Conservation (phyloP, 2,329 filamentous ascomycete genomes). For the Raffaelea albimanens region DNA sequence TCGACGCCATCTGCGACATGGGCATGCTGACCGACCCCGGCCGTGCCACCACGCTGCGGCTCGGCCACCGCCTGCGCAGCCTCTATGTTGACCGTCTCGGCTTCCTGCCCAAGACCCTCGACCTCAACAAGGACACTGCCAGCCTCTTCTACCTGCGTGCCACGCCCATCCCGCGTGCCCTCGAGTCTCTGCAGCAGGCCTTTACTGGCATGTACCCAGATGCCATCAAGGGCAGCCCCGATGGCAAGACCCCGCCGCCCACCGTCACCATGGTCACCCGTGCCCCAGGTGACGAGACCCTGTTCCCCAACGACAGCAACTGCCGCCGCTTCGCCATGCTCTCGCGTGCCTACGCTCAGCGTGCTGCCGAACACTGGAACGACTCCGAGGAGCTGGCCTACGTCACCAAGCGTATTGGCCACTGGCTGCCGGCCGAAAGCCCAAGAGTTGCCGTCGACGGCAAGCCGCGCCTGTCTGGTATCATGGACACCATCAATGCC, state of each 20-base stretch:
- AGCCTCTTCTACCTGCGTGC: constrained; percentile 64
- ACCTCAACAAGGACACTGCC: constrained; percentile 17
- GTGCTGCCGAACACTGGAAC: constrained; percentile 67
- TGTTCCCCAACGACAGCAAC: constrained; percentile 68
- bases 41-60: constrained; percentile 58
- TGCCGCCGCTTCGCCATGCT: constrained; percentile 66
- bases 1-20: constrained; percentile 74
- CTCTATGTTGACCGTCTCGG: constrained; percentile 68
- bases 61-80: constrained; percentile 57
- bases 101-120: constrained; percentile 55
- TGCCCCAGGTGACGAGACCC: constrained; percentile 60
- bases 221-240: neutral
- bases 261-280: constrained; percentile 58
- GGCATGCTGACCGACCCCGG: constrained; percentile 70
- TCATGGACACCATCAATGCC: constrained; percentile 91
- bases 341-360: constrained; percentile 59
- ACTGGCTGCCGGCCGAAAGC: constrained; percentile 71
- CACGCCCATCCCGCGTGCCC: constrained; percentile 64
- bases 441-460: constrained; percentile 71
- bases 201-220: constrained; percentile 67
- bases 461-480: constrained; percentile 73
- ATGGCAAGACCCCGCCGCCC: constrained; percentile 18
- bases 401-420: constrained; percentile 65
- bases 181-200: constrained; percentile 68
- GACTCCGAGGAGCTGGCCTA: constrained; percentile 72